phyloP scores from a whole-genome alignment of 352 stramenopile species.

The Pythium brachiatum region DNA sequence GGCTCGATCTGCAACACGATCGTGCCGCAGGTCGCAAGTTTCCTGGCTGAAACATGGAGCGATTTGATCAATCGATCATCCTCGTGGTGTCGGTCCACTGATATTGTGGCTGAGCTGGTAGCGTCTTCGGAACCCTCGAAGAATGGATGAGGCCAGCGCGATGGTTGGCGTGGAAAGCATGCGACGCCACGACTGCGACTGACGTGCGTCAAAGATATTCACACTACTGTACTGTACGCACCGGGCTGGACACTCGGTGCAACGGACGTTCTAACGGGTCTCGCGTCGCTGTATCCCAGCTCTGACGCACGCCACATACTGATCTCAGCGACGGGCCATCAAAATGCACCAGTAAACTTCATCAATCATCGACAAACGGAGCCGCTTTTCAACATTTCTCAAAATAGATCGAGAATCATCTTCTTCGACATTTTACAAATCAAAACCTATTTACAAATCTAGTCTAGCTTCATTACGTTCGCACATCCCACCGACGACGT shows the following conservation, averaged over 20 bases:
- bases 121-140: neutral
- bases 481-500: neutral
- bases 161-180: neutral
- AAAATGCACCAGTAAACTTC: neutral
- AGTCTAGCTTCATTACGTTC: neutral
- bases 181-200: neutral
- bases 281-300: neutral
- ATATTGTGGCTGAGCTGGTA: neutral
- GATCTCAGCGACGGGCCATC: neutral
- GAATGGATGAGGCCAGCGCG: neutral
- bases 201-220: neutral
- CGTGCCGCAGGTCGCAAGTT: too few species aligned
- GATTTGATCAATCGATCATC: neutral
- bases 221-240: too few species aligned
- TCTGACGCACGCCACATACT: neutral
- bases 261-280: neutral
- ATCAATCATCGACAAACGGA: neutral
- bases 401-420: neutral
- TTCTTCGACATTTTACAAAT: neutral
- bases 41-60: neutral
- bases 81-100: neutral
- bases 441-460: neutral
- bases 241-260: neutral
- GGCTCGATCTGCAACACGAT: neutral
- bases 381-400: neutral